Base-by-base conservation (phyloP, 768 basidiomycete species). In the Rubroboletus satanas region DNA sequence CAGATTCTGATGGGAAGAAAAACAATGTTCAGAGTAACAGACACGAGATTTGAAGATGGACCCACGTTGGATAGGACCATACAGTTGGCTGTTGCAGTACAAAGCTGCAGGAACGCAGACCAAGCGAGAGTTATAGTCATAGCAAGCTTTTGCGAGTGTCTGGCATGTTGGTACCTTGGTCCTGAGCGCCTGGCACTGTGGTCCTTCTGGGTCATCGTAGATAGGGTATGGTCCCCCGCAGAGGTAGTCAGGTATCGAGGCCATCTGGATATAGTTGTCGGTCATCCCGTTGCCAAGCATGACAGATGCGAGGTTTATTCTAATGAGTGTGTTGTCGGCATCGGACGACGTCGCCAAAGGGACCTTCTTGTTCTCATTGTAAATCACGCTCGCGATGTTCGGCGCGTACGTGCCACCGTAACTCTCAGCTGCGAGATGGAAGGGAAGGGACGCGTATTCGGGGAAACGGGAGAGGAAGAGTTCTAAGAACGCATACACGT, bases 271-370 rank as follows among this genome's bases (percentile, higher is more conserved):
- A 64, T 82, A 84, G 8, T 91, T 90, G 62, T 95, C 87, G 1
- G 92, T 93, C 47, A 89, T 75, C 10, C 91, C 95, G 66, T 94
- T 97, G 4, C 87, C 96, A 49, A 98, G 81, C 58, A 98, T 78
- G 45, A 98, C 72, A 0, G 88, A 92, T 31, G 80, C 83, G 32
- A 96, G 79, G 73, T 94, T 93, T 72, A 97, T 84, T 59, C 79
- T 77, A 62, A 82, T 76, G 39, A 92, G 69, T 32, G 42, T 32
- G 15, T 46, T 45, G n/a, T 73, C 70, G 0, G 81, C 77, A 8
- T 67, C 70, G 43, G 79, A 73, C 2, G 73, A 71, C 37, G 79
- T 75, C 6, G 70, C 67, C 23, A 78, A 59, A 11, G 77, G 67
- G 18, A 83, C 73, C 50, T 78, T 77, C 70, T 83, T 78, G 72